Evolutionary conservation across 2,329 filamentous ascomycete genomes (phyloP).

Genomic region (Blastomyces parvus): DNA sequence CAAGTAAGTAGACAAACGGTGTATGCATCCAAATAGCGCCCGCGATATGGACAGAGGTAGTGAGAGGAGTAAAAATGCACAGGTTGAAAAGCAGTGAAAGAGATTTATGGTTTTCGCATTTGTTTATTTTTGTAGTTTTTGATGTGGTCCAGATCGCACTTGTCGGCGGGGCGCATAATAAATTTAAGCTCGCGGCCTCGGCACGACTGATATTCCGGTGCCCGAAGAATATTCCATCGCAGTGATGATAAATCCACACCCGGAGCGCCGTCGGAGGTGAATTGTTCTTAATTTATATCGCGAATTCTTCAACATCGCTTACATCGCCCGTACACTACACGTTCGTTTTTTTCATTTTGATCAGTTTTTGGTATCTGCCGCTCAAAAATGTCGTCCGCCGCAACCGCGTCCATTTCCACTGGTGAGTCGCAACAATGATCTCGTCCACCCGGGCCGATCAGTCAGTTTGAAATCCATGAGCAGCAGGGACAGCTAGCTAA

Average conservation of each 20-base stretch:
- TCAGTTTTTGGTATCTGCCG: background rate
- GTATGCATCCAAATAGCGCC: background rate
- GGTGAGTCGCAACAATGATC: background rate
- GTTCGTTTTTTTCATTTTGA: background rate
- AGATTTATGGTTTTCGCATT: background rate
- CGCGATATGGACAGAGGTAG: background rate
- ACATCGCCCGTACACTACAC: background rate
- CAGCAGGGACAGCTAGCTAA: slow-evolving; percentile 5
- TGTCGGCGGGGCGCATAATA: too few species aligned
- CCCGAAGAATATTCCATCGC: background rate
- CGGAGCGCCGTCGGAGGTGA: background rate
- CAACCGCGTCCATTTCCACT: slow-evolving; percentile 1
- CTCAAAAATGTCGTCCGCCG: slow-evolving; percentile 8
- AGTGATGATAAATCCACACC: background rate
- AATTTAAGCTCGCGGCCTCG: background rate
- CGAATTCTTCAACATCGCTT: background rate
- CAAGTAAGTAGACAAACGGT: too few species aligned
- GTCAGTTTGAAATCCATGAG: background rate
- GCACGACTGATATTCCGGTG: slow-evolving; percentile 2
- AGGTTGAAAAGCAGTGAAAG: background rate
- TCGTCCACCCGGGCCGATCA: background rate
- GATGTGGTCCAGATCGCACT: background rate
- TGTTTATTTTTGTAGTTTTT: background rate
- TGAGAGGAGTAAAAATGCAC: background rate
- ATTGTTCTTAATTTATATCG: background rate